phyloP scores from a whole-genome alignment of 495 filamentous ascomycete species.

The Podospora tetraspora region DNA sequence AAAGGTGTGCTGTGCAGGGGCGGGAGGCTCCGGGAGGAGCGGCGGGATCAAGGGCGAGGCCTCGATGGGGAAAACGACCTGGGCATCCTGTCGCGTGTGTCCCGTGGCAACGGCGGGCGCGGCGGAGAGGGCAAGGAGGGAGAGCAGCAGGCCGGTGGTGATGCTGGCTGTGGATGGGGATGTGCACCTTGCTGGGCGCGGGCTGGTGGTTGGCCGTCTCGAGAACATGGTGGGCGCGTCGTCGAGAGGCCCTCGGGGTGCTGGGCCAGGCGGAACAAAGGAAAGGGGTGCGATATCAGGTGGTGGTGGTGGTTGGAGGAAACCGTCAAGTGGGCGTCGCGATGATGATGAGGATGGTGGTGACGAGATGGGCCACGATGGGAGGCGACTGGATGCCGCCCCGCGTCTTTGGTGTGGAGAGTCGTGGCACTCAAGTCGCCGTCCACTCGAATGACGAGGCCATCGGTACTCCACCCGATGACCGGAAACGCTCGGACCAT shows the following conservation, averaged over 20 bases:
- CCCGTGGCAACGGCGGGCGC: slow-evolving; percentile 26
- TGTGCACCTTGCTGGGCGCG: slow-evolving; percentile 30
- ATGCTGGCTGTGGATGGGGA: slow-evolving; percentile 53
- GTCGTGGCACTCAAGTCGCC: not conserved
- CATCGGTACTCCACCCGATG: not conserved
- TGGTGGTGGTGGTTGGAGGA: not conserved
- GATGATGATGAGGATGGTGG: not conserved
- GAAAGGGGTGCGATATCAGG: not conserved
- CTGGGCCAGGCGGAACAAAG: not conserved
- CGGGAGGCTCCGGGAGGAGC: slow-evolving; percentile 36
- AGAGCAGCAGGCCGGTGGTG: slow-evolving; percentile 55
- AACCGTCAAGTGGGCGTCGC: not conserved
- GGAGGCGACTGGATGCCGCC: not conserved
- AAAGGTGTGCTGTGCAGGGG: slow-evolving; percentile 46
- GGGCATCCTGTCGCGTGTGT: slow-evolving; percentile 17
- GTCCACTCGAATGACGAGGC: not conserved
- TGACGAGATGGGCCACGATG: not conserved
- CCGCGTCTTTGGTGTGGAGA: not conserved
- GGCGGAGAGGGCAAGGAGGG: slow-evolving; percentile 54
- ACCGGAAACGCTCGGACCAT: not conserved
- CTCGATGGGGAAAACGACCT: slow-evolving; percentile 32
- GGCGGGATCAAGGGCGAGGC: slow-evolving; percentile 31
- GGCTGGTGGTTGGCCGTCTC: slow-evolving; percentile 23
- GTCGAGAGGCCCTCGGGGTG: not conserved
- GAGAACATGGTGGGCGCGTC: slow-evolving; percentile 33